phyloP scores from a whole-genome alignment of 1,284 basidiomycete genomes.

The Heterobasidion occidentale region DNA sequence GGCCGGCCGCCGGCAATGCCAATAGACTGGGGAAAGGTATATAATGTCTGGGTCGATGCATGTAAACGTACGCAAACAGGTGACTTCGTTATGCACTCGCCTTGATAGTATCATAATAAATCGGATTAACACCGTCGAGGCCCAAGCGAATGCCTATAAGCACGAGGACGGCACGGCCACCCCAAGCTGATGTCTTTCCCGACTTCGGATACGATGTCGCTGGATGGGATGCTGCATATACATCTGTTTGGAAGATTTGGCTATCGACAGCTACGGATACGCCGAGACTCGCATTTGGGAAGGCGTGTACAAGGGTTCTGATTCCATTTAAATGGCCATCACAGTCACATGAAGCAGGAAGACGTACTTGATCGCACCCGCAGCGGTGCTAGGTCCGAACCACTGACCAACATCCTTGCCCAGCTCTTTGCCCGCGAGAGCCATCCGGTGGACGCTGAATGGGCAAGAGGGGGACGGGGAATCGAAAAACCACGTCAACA shows the following conservation, averaged over 20 bases:
- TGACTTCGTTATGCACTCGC: conserved; percentile 30
- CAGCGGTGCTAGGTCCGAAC: conserved; percentile 97
- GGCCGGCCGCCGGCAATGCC: conserved; percentile 96
- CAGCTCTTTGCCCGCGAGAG: conserved; percentile 87
- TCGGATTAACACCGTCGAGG: conserved; percentile 88
- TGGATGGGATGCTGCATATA: conserved; percentile 71
- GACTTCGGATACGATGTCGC: conserved; percentile 25
- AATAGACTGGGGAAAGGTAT: conserved; percentile 91
- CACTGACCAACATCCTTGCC: conserved; percentile 96
- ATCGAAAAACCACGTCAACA: conserved; percentile 94
- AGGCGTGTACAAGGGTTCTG: conserved; percentile 73
- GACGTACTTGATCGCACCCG: conserved; percentile 85
- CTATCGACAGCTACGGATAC: conserved; percentile 83
- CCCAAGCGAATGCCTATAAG: conserved; percentile 86
- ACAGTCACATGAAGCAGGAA: not conserved
- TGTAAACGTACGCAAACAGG: not conserved
- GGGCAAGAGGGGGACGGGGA: conserved; percentile 84
- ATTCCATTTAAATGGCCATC: not conserved
- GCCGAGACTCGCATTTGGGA: conserved; percentile 75
- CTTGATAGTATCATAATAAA: conserved; percentile 93
- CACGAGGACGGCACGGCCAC: conserved; percentile 79
- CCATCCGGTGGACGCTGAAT: conserved; percentile 96
- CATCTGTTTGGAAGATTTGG: conserved; percentile 80
- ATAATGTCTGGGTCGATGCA: conserved; percentile 54
- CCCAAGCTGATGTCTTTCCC: conserved; percentile 50